Evolutionary conservation across 441 rosid genomes (phyloP).

Genomic region (Croton laevigatus): DNA sequence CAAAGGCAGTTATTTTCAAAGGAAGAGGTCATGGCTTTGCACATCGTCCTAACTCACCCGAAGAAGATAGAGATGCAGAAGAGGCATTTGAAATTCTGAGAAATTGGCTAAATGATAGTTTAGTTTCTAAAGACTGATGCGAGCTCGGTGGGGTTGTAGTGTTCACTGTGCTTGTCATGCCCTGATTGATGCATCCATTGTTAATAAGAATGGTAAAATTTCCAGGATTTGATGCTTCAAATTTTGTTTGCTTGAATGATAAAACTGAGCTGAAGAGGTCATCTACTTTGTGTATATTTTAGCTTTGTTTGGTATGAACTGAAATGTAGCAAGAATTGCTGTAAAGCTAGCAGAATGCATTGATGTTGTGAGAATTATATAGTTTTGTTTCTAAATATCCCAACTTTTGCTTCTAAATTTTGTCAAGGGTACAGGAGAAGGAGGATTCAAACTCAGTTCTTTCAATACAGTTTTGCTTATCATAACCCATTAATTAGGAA

Average conservation of each 20-base stretch:
- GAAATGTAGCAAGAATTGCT: no score
- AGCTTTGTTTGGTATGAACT: no score
- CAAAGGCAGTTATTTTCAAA: conserved; percentile 50
- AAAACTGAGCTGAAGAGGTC: not conserved
- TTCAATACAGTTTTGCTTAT: no score
- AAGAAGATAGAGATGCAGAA: conserved; percentile 81
- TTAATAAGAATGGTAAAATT: not conserved
- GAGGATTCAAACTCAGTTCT: no score
- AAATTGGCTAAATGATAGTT: conserved; percentile 61
- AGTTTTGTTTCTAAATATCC: no score
- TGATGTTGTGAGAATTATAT: no score
- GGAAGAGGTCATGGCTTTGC: conserved; percentile 78
- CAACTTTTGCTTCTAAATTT: no score
- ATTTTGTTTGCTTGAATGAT: not conserved
- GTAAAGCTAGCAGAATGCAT: no score
- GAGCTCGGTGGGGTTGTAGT: not conserved
- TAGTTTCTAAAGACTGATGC: conserved; percentile 27
- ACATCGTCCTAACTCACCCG: conserved; percentile 64
- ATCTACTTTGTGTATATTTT: no score
- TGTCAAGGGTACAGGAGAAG: no score
- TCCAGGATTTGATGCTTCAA: not conserved
- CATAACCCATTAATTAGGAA: no score
- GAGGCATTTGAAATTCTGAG: conserved; percentile 58
- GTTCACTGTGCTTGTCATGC: not conserved
- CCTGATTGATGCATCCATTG: not conserved